Base-by-base conservation (phyloP, 345 rosid species). In the Arabis alpina region DNA sequence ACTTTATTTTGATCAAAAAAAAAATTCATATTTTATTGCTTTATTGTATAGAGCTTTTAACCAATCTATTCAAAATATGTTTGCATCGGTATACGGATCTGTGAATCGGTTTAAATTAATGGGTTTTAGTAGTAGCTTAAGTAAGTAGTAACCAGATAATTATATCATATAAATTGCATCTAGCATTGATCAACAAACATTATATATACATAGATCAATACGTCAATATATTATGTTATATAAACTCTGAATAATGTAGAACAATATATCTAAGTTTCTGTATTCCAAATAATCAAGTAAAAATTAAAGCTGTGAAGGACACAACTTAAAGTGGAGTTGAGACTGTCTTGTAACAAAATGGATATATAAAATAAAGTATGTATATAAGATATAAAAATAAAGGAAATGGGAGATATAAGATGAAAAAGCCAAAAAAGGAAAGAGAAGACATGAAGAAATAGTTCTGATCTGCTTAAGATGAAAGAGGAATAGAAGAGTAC, bases 401-500 rank as follows among this genome's bases (percentile, higher is more conserved):
- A 73, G 34, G 63, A 50, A 49, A 61, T 54, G 0, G 25, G 36
- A 36, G 5, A 61, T 3, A 48, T 19, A 61, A 54, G 39, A 43
- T 23, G 52, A 27, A 12, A 69, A 51, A 55, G 57, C 66, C 36
- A 68, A 61, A 75, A 75, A 71, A 12, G 76, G 76, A 74, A 65
- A 14, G 44, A 28, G 52, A 74, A 73, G 45, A 60, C 66, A 54
- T 48, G 66, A 56, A 73, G 9, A 61, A 61, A 69, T 62, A 66
- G 61, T 52, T 37, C 27, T 64, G 71, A 63, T 63, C 13, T 70
- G 70, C 66, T 70, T 75, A 75, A 75, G 79, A 69, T 75, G 66
- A 75, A 75, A 75, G 54, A 55, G 79, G 75, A 64, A 70, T 19
- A 76, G 43, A 70, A 63, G 71, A 57, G 71, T 70, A 76, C 79